phyloP scores from a whole-genome alignment of 257 asterid genomes.

The Solanum clarkiae region DNA sequence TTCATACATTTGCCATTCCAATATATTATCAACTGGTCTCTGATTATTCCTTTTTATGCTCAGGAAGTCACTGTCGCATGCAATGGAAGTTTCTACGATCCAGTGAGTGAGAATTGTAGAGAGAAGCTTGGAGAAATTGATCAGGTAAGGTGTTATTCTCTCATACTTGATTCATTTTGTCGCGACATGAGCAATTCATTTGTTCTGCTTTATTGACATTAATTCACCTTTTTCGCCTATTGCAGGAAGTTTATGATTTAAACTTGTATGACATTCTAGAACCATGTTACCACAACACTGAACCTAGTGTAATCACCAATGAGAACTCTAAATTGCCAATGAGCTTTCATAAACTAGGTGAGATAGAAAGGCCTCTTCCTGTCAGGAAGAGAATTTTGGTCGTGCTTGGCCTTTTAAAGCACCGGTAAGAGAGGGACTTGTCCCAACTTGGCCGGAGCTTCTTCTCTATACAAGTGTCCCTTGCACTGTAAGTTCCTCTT shows the following conservation, averaged over 20 bases:
- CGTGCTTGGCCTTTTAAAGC: slow-evolving; percentile 97
- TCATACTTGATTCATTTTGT: background rate
- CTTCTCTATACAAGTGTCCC: slow-evolving; percentile 44
- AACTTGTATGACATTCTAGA: slow-evolving; percentile 84
- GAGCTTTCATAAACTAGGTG: slow-evolving; percentile 89
- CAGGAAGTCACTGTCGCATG: slow-evolving; percentile 59
- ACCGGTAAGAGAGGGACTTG: slow-evolving; percentile 71
- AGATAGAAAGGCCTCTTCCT: slow-evolving; percentile 73
- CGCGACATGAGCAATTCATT: background rate
- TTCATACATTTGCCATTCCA: background rate
- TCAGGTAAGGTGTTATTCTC: slow-evolving; percentile 25
- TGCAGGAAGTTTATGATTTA: slow-evolving; percentile 47
- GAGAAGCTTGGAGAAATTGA: slow-evolving; percentile 43
- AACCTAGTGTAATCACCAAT: too few relatives aligned
- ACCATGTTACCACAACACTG: slow-evolving; percentile 77
- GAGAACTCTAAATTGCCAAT: slow-evolving; percentile 36
- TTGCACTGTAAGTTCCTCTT: slow-evolving; percentile 57
- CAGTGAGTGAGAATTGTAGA: slow-evolving; percentile 34
- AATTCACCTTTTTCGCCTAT: background rate
- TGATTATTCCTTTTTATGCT: slow-evolving; percentile 11
- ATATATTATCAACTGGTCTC: background rate
- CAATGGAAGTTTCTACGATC: slow-evolving; percentile 46
- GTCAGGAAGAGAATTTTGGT: slow-evolving; percentile 80
- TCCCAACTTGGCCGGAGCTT: slow-evolving; percentile 87
- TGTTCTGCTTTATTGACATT: background rate